Evolutionary conservation across 768 basidiomycete genomes (phyloP).

Genomic region (Dacryopinax spathularia): DNA sequence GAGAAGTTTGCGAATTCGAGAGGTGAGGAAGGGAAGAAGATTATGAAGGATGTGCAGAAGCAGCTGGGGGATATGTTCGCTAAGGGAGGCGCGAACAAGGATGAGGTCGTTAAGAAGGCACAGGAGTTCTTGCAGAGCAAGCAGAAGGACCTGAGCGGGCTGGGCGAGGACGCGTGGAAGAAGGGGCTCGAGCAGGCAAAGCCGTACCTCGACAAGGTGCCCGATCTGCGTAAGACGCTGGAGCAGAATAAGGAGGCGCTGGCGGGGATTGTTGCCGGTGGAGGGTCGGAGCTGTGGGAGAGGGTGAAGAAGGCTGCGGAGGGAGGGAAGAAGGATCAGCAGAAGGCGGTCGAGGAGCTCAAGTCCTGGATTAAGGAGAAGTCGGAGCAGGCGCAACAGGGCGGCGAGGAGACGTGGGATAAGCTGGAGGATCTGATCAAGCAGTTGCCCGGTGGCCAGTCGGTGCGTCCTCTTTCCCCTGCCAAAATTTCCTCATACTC

Average conservation of each 20-base stretch:
- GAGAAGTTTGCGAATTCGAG: constrained; percentile 17
- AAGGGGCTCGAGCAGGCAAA: constrained; percentile 16
- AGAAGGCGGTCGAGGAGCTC: constrained; percentile 21
- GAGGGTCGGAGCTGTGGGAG: constrained; percentile 17
- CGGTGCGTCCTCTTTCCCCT: constrained; percentile 9
- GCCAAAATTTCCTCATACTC: background rate
- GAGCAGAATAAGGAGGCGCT: constrained; percentile 19
- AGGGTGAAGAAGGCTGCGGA: constrained; percentile 18
- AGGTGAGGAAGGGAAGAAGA: constrained; percentile 23
- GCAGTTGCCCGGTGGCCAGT: constrained; percentile 20
- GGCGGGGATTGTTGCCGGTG: constrained; percentile 12
- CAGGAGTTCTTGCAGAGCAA: constrained; percentile 12
- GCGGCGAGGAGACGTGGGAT: constrained; percentile 13
- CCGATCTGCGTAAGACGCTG: constrained; percentile 20
- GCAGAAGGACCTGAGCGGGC: constrained; percentile 15
- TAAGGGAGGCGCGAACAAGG: constrained; percentile 18
- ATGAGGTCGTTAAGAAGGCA: constrained; percentile 20
- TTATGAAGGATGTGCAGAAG: constrained; percentile 17
- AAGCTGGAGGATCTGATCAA: constrained; percentile 19
- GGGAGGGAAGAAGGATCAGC: constrained; percentile 15
- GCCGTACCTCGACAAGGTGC: constrained; percentile 21
- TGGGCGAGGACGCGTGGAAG: constrained; percentile 19
- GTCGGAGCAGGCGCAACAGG: constrained; percentile 17
- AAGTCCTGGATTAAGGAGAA: constrained; percentile 20
- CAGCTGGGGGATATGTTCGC: constrained; percentile 18